Evolutionary conservation across 2,329 filamentous ascomycete genomes (phyloP).

Genomic region (Paramyrothecium sp.): DNA sequence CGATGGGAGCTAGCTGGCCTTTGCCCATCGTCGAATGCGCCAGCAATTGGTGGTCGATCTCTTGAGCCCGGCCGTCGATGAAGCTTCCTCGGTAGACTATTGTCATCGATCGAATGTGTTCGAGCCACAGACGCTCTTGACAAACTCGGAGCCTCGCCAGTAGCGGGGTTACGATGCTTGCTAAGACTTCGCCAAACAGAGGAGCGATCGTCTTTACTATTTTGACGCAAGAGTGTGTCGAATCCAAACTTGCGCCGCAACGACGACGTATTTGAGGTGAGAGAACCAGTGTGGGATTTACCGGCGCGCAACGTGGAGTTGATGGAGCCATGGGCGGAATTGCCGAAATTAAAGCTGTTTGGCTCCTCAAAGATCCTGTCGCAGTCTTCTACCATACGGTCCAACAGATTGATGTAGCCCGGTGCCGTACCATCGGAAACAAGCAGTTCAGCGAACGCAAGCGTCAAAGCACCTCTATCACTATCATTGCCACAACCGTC

Average conservation of each 20-base stretch:
- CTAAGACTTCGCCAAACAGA: slow-evolving; percentile 88
- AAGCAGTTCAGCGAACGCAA: slow-evolving; percentile 84
- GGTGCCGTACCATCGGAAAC: slow-evolving; percentile 75
- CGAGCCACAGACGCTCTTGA: slow-evolving; percentile 67
- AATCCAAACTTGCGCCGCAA: slow-evolving; percentile 82
- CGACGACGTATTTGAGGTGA: slow-evolving; percentile 85
- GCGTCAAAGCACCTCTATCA: slow-evolving; percentile 82
- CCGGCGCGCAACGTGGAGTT: slow-evolving; percentile 53
- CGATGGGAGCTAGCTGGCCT: slow-evolving; percentile 58
- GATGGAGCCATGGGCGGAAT: slow-evolving; percentile 55
- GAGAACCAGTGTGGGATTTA: slow-evolving; percentile 67
- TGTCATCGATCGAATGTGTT: slow-evolving; percentile 73
- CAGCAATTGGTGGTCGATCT: slow-evolving; percentile 59
- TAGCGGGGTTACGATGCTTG: slow-evolving; percentile 67
- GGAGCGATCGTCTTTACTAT: slow-evolving; percentile 72
- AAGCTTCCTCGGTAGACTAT: slow-evolving; percentile 43
- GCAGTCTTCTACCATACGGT: slow-evolving; percentile 85
- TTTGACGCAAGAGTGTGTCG: slow-evolving; percentile 72
- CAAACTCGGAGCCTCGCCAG: slow-evolving; percentile 60
- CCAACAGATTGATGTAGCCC: slow-evolving; percentile 83
- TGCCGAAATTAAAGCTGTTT: slow-evolving; percentile 35
- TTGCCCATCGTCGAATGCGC: slow-evolving; percentile 59
- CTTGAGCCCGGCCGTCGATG: slow-evolving; percentile 52
- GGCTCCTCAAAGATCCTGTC: slow-evolving; percentile 80
- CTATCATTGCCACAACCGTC: slow-evolving; percentile 90